Conservation (phyloP, 2,329 filamentous ascomycete genomes). For the Pseudogymnoascus sp. region DNA sequence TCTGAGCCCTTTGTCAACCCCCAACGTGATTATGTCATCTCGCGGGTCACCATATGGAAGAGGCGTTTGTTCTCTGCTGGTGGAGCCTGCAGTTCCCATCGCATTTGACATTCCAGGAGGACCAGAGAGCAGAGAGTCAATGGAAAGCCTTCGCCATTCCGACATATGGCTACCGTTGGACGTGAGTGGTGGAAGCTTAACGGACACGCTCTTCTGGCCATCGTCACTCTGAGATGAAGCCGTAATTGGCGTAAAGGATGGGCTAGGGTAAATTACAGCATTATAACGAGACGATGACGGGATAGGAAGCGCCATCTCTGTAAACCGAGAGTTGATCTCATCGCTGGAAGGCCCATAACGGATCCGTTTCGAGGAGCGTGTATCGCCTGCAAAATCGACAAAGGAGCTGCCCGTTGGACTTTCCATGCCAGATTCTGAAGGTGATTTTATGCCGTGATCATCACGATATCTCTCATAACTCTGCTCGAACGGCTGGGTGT, state of each 20-base stretch:
- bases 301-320: slow-evolving; percentile 21
- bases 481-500: slow-evolving; percentile 17
- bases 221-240: slow-evolving; percentile 37
- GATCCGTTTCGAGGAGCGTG: slow-evolving; percentile 19
- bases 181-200: slow-evolving; percentile 19
- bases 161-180: slow-evolving; percentile 24
- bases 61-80: slow-evolving; percentile 13
- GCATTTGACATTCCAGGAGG: slow-evolving; percentile 32
- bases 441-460: slow-evolving; percentile 19
- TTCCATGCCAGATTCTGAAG: slow-evolving; percentile 21
- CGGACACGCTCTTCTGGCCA: slow-evolving; percentile 32
- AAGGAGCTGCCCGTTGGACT: slow-evolving; percentile 18
- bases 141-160: slow-evolving; percentile 50
- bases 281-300: slow-evolving; percentile 13
- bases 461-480: slow-evolving; percentile 22
- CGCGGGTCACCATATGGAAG: slow-evolving; percentile 17
- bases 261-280: slow-evolving; percentile 7
- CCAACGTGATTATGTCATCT: slow-evolving; percentile 48
- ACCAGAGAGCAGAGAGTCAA: slow-evolving; percentile 55
- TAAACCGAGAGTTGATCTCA: slow-evolving; percentile 2
- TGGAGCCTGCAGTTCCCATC: slow-evolving; percentile 15
- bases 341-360: slow-evolving; percentile 17
- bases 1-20: slow-evolving; percentile 61
- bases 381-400: slow-evolving; percentile 10
- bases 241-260: slow-evolving; percentile 30